Evolutionary conservation across 164 flowering plant species (phyloP), one percentile per base, ranked within the genome.

Genomic region (Annona cherimola): DNA sequence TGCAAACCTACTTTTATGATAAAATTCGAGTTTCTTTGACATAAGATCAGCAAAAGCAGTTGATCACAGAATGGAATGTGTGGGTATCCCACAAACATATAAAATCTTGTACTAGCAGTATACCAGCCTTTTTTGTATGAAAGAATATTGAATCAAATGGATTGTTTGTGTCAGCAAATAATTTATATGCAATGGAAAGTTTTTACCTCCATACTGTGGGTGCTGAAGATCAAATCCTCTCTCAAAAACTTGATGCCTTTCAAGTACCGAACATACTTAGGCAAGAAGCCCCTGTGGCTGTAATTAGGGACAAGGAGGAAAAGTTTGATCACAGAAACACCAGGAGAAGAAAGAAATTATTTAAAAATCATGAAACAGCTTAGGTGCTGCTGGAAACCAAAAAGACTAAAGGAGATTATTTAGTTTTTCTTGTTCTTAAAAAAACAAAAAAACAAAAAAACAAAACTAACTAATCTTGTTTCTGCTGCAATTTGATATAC

Each of bases 251-350:
- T 85, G 76, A 90, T 86, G 57, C 92, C 95, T 84, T 91, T 96
- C 69, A 96, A 76, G 76, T 78, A 80, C 84, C 86, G 86, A 39
- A 95, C 91, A 75, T 72, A 93, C 68, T 74, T 88, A 35, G 83
- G 40, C 35, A 95, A 81, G 78, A 95, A 95, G 39, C 99, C 99
- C 79, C 76, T 87, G 74, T 95, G 99, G 76, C 99, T 95, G 87
- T 16, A 85, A 66, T 41, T 9, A 79, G 1, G 72, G 63, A 63
- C 8, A 60, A 40, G 35, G 54, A 60, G 16, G 54, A 60, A 45
- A 50, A 60, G 45, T 50, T 5, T 45, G 41, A 40, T 26, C 45
- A 26, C 55, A 26, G n/a, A 67, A 45, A 65, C 14, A 50, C 9
- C 3, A 50, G 14, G 14, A 50, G 57, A 50, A 16, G 57, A 50